Conservation (phyloP, 1,284 basidiomycete genomes). For the Cutaneotrichosporon sp. region DNA sequence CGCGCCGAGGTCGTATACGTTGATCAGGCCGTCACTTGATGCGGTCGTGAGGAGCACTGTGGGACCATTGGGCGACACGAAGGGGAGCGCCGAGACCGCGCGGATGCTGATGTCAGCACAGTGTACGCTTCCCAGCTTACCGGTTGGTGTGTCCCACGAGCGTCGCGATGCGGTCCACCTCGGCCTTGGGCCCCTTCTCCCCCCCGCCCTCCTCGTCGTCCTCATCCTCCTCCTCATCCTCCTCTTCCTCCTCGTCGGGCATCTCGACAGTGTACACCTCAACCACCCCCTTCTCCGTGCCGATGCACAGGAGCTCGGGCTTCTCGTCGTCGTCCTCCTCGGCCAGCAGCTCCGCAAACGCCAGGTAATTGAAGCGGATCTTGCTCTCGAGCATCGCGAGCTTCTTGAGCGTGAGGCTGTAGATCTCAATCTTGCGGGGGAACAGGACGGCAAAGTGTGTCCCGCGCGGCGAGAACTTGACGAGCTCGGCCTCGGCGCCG, state of each 20-base stretch:
- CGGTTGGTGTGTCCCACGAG: conserved; percentile 51
- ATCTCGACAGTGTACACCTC: conserved; percentile 63
- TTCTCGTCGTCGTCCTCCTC: conserved; percentile 47
- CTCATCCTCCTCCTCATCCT: conserved; percentile 31
- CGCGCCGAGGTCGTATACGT: conserved; percentile 71
- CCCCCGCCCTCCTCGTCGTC: conserved; percentile 30
- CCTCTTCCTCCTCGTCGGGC: conserved; percentile 28
- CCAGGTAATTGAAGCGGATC: conserved; percentile 75
- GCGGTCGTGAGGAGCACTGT: conserved; percentile 71
- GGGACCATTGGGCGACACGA: conserved; percentile 28
- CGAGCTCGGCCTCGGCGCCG: conserved; percentile 83
- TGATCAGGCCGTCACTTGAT: conserved; percentile 81
- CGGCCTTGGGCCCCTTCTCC: conserved; percentile 31
- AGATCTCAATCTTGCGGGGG: conserved; percentile 62
- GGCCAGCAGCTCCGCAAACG: conserved; percentile 63
- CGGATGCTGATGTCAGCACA: conserved; percentile 44
- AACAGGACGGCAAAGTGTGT: conserved; percentile 74
- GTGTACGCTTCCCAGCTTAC: neutral
- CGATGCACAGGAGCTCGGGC: conserved; percentile 65
- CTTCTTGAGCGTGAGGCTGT: conserved; percentile 62
- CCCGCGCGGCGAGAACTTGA: conserved; percentile 78
- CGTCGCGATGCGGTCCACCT: conserved; percentile 39
- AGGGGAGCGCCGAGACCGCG: conserved; percentile 44
- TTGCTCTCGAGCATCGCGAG: conserved; percentile 71
- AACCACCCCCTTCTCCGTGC: conserved; percentile 81